Evolutionary conservation across 2,329 filamentous ascomycete genomes (phyloP).

Genomic region (Xylariaceae sp.): DNA sequence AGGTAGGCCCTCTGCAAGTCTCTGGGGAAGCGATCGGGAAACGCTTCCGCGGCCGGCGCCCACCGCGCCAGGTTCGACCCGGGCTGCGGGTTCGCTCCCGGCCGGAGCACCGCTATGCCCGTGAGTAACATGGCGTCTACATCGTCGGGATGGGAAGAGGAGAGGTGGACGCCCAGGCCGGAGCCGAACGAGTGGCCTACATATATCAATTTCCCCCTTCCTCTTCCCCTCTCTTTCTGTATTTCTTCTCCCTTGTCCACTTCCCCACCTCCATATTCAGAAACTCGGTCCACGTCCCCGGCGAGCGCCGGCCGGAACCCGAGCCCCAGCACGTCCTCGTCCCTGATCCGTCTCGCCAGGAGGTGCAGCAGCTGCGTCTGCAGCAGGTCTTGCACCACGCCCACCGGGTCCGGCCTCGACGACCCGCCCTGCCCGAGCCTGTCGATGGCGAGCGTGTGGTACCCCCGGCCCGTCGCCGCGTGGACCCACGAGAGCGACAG

Average conservation of each 20-base stretch:
- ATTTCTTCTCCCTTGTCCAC: too few relatives aligned
- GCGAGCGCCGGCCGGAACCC: background rate
- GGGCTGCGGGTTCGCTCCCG: background rate
- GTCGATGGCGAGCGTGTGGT: constrained; percentile 2
- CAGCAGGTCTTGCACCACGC: background rate
- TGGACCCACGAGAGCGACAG: constrained; percentile 4
- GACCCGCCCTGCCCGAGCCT: background rate
- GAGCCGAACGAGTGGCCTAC: constrained; percentile 4
- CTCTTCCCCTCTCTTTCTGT: too few relatives aligned
- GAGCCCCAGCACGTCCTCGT: background rate
- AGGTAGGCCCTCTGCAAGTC: background rate
- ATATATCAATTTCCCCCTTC: background rate
- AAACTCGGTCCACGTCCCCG: too few relatives aligned
- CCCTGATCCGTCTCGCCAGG: background rate
- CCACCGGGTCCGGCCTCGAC: constrained; percentile 2
- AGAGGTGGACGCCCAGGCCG: constrained; percentile 2
- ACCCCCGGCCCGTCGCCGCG: background rate
- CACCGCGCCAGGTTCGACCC: constrained; percentile 2
- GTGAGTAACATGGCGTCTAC: constrained; percentile 2
- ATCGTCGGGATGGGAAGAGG: background rate
- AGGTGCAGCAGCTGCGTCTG: constrained; percentile 3
- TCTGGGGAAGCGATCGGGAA: background rate
- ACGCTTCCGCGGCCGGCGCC: background rate
- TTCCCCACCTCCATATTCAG: too few relatives aligned
- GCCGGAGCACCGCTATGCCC: background rate